Base-by-base conservation (phyloP, 768 basidiomycete species). In the Pleurotus salmoneostramineus region DNA sequence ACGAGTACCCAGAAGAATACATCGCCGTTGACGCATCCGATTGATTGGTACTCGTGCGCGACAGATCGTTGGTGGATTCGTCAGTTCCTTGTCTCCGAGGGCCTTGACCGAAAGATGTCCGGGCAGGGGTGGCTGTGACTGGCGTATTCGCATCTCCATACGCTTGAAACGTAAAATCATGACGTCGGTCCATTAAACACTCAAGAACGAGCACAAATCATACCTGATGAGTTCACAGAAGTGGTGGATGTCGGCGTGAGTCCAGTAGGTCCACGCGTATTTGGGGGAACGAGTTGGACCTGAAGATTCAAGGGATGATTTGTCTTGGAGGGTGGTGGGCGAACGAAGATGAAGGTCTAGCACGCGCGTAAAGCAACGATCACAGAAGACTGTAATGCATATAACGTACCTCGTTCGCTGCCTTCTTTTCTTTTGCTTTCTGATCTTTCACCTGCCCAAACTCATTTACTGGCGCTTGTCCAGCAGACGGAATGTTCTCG, bases 281-380 rank as follows among this genome's bases (percentile, higher is more conserved):
- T 79, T 43, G 86, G 88, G 4, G 91, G 91, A 1, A 96, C 88
- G 43, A 97, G 86, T 69, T 97, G 95, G 8, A 97, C 87, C 65
- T 97, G 95, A 0, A 96, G 78, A 68, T 95, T 95, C 45, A 95
- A 77, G 0, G 93, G 89, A 62, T 95, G 92, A 61, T 89, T 90
- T n/a, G 83, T 78, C 64, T 87, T 85, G 5, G 90, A 84, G 0
- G 93, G 92, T 2, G 93, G 93, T 4, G 95, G 95, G 50, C 91
- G 85, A 56, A 96, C 95, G 66, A 96, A 85, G 58, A 95, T 91
- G 74, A 95, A 93, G 0, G 89, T 91, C 93, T 95, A 67, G 5
- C 51, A 8, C 37, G 36, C 35, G 50, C 55, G 57, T 57, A 47
- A 34, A 47, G 14, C 35, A 17, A 47, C 42, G 6, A 37, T 45